Base-by-base conservation (phyloP, 2,329 filamentous ascomycete species). In the Aureobasidium sp. region DNA sequence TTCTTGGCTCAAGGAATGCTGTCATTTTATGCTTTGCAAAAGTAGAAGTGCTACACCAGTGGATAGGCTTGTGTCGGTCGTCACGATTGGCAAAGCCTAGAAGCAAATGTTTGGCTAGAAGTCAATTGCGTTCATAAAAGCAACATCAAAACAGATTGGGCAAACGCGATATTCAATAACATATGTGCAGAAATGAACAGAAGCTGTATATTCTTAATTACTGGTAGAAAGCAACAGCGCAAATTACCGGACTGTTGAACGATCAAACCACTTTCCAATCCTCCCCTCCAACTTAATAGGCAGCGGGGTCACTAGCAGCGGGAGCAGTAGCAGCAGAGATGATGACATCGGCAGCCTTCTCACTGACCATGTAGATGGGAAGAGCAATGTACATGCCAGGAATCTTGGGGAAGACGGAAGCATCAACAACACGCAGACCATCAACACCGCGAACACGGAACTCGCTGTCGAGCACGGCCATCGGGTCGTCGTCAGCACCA, bases 301-400 rank as follows among this genome's bases (percentile, higher is more conserved):
- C 31, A 25, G 22, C 22, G 22, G 22, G 22, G 22, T 3, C 22
- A 25, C 22, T 25, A 25, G 34, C 39, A 20, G 41, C 17, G 0
- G 37, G 41, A 2, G 37, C 31, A 44, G 37, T 14, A 25, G 53
- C 55, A 48, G 41, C 15, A 1, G 42, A 31, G 17, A 58, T 58
- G 17, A 87, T 85, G 6, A 78, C 79, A 70, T 85, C 83, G 2
- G 82, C 81, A 0, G 84, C 84, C 76, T 87, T 87, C 75, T 87
- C 84, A 1, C 77, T 78, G 5, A 83, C 74, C 71, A 86, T 82
- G 66, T 83, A 84, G 0, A 79, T 79, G 0, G 82, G 77, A 0
- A 81, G 69, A 4, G 78, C 76, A 29, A 80, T 76, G 66, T 81
- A 84, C 59, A 75, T 80, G 64, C 83, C 83, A 1, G 82, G 82